These are phyloP conservation scores for Penicillium occitanis DNA, from an alignment of 2,329 filamentous ascomycete genomes.

Conservation along the genomic window DNA sequence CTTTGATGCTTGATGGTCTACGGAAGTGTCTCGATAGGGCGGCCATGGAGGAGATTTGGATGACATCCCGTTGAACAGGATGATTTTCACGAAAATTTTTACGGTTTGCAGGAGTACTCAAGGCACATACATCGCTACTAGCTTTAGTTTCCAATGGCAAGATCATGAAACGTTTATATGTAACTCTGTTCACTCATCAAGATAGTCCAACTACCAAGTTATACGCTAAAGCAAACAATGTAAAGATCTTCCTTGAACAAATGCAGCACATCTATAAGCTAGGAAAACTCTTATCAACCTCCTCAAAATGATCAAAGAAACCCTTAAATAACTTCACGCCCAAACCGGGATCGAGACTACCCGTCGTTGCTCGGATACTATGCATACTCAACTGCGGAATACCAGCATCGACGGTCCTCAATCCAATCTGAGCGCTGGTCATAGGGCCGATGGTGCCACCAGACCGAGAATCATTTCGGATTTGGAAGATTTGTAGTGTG, in stretches of 20 bases:
- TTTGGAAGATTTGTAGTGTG: conserved; percentile 85
- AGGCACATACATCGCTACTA: not conserved
- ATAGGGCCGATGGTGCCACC: conserved; percentile 96
- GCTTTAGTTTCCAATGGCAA: not conserved
- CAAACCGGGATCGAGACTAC: conserved; percentile 78
- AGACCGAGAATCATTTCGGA: conserved; percentile 83
- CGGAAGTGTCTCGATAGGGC: not conserved
- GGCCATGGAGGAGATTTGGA: not conserved
- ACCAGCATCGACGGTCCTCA: conserved; percentile 81
- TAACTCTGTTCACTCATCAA: not conserved
- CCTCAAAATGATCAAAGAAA: conserved; percentile 83
- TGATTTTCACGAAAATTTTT: not conserved
- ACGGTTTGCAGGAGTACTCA: not conserved
- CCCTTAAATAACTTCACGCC: conserved; percentile 87
- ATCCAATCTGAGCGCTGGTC: conserved; percentile 75
- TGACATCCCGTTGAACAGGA: not conserved
- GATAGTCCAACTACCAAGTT: not conserved
- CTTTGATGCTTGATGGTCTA: not conserved
- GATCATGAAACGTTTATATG: not conserved
- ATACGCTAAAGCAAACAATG: not conserved
- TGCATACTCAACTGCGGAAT: conserved; percentile 95
- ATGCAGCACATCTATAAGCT: conserved; percentile 9
- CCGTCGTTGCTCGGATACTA: conserved; percentile 83
- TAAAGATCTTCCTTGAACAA: not conserved
- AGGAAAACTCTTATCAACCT: conserved; percentile 75